Evolutionary conservation across 768 basidiomycete genomes (phyloP).

Genomic region (Boletales sp.): DNA sequence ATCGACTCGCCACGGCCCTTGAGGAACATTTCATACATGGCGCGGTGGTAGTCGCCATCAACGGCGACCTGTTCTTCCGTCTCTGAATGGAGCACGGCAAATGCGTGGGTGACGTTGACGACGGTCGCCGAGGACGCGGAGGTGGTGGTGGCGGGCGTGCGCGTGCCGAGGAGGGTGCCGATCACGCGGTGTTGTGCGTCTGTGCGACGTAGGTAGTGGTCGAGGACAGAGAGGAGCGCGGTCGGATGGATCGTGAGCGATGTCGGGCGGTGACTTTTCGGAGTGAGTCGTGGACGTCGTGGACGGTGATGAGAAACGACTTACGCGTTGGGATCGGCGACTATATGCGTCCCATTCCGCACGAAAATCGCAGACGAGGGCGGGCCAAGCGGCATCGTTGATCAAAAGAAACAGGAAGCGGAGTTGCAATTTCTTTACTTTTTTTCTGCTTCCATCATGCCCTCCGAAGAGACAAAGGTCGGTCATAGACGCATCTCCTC

Average conservation of each 20-base stretch:
- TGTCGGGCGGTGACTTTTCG: conserved; percentile 60
- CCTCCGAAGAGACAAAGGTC: conserved; percentile 90
- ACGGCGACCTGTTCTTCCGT: conserved; percentile 91
- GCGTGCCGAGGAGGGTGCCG: conserved; percentile 87
- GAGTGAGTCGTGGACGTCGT: neutral
- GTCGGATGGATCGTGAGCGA: conserved; percentile 85
- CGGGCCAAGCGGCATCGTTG: conserved; percentile 47
- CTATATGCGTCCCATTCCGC: conserved; percentile 30
- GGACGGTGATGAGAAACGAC: conserved; percentile 5
- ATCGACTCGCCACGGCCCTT: conserved; percentile 52
- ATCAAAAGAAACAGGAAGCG: conserved; percentile 15
- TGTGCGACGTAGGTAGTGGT: conserved; percentile 90
- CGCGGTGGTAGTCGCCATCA: conserved; percentile 93
- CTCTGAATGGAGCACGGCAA: conserved; percentile 91
- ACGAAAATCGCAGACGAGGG: conserved; percentile 44
- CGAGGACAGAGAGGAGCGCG: conserved; percentile 91
- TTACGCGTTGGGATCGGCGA: conserved; percentile 34
- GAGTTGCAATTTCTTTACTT: conserved; percentile 29
- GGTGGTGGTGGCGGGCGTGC: conserved; percentile 43
- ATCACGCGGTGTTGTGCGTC: conserved; percentile 86
- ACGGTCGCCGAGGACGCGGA: conserved; percentile 2
- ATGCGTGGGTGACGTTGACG: conserved; percentile 78
- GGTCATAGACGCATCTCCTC: conserved; percentile 5
- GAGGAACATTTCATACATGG: conserved; percentile 86
- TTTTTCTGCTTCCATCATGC: conserved; percentile 46